Base-by-base conservation (phyloP, 2,329 filamentous ascomycete genomes). In the Sporothrix phasma region DNA sequence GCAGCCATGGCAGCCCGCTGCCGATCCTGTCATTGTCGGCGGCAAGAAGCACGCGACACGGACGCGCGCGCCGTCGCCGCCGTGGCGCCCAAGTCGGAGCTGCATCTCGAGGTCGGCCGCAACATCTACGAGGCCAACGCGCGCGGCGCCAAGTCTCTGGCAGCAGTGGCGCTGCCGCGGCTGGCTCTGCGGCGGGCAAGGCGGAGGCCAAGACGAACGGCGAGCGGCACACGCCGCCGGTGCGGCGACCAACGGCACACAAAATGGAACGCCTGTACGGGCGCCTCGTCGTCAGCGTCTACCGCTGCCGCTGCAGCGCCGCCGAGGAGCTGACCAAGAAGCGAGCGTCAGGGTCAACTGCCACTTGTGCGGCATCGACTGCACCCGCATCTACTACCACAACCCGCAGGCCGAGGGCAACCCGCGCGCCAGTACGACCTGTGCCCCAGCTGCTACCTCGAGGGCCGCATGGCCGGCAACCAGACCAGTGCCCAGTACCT, bases 41-140 rank as follows among this genome's bases (percentile, higher is more conserved):
- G 85, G 84, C 63, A 86, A 84, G 73, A 81, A 80, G 69, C 82
- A 76, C 67, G 75, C 61, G 83, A 88, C 58, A 96, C 92, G 0
- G 92, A 96, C n/a, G 78, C 75, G 65, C 87, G 87, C 72, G 88
- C 88, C 1, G 84, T 80, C 46, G 83, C 88, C 7, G 82, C 84
- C 11, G 81, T 87, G 3, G 81, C 82, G 5, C 79, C 83, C 64
- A 96, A 96, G 77, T 81, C 84, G 37, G 92, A 96, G 70, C 81
- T 94, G 66, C 97, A 95, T 73, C 83, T 96, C n/a, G 89, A 96
- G 73, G 87, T 97, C 66, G 88, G 92, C 67, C 90, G 94, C 67
- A 97, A 96, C 74, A 92, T 97, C 65, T 99, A 97, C 77, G 93
- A 99, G 71, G 86, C 90, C 66, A 92, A 89, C 73, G 89, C 92